Conservation (phyloP, 352 stramenopile species). For the Aphanomyces stellatus region DNA sequence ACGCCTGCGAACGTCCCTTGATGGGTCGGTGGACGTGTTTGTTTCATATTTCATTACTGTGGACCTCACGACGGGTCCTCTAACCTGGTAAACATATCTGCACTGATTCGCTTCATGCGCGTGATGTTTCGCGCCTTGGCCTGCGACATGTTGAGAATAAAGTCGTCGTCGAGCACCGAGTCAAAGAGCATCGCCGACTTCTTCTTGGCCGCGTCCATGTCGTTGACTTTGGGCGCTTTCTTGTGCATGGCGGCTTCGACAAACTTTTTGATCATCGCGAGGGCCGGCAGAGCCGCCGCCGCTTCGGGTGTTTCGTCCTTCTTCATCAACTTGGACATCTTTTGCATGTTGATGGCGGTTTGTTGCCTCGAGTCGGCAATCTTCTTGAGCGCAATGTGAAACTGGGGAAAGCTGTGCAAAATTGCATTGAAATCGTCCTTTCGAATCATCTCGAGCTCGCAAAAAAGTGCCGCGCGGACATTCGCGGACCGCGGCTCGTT, state of each 20-base stretch:
- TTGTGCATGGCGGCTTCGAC: background rate
- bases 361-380: slow-evolving; percentile 63
- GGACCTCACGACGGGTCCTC: background rate
- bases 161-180: slow-evolving; percentile 16
- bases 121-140: slow-evolving; percentile 13
- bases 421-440: slow-evolving; percentile 49
- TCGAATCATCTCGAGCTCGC: slow-evolving; percentile 51
- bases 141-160: slow-evolving; percentile 17
- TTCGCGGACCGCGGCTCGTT: slow-evolving; percentile 46
- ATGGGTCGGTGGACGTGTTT: too few relatives aligned
- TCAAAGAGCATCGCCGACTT: slow-evolving; percentile 1
- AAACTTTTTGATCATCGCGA: background rate
- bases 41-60: too few relatives aligned
- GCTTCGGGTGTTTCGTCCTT: background rate
- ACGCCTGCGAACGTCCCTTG: too few relatives aligned
- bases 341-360: slow-evolving; percentile 53
- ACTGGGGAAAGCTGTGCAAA: slow-evolving; percentile 58
- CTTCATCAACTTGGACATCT: slow-evolving; percentile 40
- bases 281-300: background rate
- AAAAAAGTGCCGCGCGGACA: slow-evolving; percentile 51
- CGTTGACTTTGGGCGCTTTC: background rate
- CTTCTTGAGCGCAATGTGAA: slow-evolving; percentile 47
- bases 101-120: slow-evolving; percentile 12
- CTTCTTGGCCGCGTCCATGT: background rate
- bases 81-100: slow-evolving; percentile 15